Evolutionary conservation across 2,329 filamentous ascomycete species (phyloP).

Genomic region (Fusarium ramigenum): DNA sequence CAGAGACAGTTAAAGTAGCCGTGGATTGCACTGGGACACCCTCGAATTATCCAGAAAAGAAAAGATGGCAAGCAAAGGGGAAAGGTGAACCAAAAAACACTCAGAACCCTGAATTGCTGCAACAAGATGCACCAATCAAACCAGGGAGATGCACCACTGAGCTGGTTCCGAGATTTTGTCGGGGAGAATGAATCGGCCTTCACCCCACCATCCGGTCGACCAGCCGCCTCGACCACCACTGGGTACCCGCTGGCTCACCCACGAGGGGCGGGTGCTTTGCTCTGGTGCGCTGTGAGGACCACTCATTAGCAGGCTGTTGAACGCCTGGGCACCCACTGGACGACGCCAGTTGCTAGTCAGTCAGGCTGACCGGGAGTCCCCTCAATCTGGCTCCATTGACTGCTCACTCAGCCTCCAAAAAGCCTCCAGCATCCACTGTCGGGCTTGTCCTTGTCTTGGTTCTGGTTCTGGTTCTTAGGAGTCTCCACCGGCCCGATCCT

Average conservation of each 20-base stretch:
- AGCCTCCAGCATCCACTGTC: constrained; percentile 19
- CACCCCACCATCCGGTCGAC: constrained; percentile 28
- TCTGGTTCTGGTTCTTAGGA: constrained; percentile 15
- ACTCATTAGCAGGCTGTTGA: constrained; percentile 37
- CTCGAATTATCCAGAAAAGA: constrained; percentile 26
- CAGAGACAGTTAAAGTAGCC: constrained; percentile 10
- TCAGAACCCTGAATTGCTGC: constrained; percentile 26
- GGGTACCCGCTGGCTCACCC: constrained; percentile 32
- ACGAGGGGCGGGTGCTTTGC: constrained; percentile 33
- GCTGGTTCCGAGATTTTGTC: constrained; percentile 44
- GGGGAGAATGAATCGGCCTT: constrained; percentile 37
- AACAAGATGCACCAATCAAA: constrained; percentile 33
- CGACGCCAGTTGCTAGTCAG: constrained; percentile 30
- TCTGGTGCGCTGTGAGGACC: constrained; percentile 14
- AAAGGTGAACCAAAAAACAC: constrained; percentile 25
- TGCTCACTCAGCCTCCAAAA: constrained; percentile 26
- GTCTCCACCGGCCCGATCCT: constrained; percentile 40
- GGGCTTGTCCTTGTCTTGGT: constrained; percentile 33
- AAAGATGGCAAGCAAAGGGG: constrained; percentile 10
- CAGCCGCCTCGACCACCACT: constrained; percentile 29
- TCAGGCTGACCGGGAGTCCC: constrained; percentile 39
- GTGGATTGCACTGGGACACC: not conserved
- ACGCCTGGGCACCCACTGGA: constrained; percentile 36
- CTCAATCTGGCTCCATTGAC: constrained; percentile 22
- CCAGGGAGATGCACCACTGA: constrained; percentile 31